Percentiles rank a stretch among this genome's conserved stretches.
Conservation (phyloP, 208 protist genomes). For the Crithidia mellificae region DNA sequence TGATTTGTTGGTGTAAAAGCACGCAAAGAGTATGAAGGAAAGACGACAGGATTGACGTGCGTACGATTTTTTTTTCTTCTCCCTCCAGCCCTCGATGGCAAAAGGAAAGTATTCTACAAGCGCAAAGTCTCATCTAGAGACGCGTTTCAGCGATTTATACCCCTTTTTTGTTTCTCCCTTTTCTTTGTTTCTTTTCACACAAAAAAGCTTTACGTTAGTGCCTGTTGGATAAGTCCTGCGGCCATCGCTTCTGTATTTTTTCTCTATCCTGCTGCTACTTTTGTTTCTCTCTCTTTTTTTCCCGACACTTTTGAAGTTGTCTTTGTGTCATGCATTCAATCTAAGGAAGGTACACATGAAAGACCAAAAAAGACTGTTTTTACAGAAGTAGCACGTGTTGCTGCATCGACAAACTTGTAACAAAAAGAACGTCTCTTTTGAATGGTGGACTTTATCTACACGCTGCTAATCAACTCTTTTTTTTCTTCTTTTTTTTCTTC, state of each 20-base stretch:
- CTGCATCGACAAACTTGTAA: neutral
- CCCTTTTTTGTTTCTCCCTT: neutral
- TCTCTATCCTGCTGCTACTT: neutral
- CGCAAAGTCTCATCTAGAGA: neutral
- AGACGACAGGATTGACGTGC: too few species aligned
- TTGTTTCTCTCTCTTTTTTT: neutral
- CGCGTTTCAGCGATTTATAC: neutral
- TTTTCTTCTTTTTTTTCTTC: constrained; percentile 5
- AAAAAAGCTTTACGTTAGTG: too few species aligned
- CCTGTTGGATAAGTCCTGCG: neutral
- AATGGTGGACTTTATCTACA: neutral
- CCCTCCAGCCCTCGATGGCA: neutral
- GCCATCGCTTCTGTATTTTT: neutral
- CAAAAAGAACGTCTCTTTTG: too few species aligned
- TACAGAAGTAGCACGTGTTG: neutral
- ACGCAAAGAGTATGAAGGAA: too few species aligned
- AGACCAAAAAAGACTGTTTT: neutral
- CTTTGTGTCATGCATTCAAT: neutral
- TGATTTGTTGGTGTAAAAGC: neutral
- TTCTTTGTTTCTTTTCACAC: neutral
- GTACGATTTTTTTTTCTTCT: neutral
- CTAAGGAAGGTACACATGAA: neutral
- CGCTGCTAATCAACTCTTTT: neutral
- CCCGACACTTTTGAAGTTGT: neutral
- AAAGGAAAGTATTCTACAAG: neutral